phyloP scores from a whole-genome alignment of 2,329 filamentous ascomycete species.

The Karstenula rhodostoma region DNA sequence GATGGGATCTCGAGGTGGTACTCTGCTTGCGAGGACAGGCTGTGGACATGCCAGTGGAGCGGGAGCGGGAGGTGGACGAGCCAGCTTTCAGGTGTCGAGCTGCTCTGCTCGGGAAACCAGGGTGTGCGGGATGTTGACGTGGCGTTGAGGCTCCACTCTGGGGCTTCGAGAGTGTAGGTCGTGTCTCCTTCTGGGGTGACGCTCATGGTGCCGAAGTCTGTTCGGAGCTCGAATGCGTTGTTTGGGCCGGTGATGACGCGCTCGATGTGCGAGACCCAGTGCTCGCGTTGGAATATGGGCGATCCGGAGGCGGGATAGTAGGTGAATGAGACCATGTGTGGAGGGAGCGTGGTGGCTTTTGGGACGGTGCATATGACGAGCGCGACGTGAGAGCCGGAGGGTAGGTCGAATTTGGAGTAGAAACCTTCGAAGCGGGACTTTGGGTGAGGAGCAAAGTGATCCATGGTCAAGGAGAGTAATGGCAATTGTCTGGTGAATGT shows the following conservation, averaged over 20 bases:
- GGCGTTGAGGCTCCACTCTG: conserved; percentile 52
- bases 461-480: conserved; percentile 34
- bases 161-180: conserved; percentile 42
- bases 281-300: conserved; percentile 52
- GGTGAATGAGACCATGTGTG: conserved; percentile 59
- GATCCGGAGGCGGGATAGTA: conserved; percentile 52
- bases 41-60: conserved; percentile 62
- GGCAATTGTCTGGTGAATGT: not conserved
- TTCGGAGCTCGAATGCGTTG: conserved; percentile 50
- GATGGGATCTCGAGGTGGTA: conserved; percentile 52
- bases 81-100: conserved; percentile 54
- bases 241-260: conserved; percentile 36
- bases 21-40: conserved; percentile 51
- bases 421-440: conserved; percentile 58
- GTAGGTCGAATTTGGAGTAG: conserved; percentile 60
- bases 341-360: conserved; percentile 46
- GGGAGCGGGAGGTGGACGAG: conserved; percentile 58
- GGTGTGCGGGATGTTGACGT: conserved; percentile 49
- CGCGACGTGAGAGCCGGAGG: conserved; percentile 56
- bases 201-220: conserved; percentile 48
- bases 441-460: conserved; percentile 55
- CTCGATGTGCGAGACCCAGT: conserved; percentile 54
- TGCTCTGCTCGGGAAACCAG: conserved; percentile 45
- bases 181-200: conserved; percentile 48
- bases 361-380: conserved; percentile 58